A percentile compares a stretch with the other conserved stretches of the same genome.
Conservation (phyloP, 805 yeast genomes). For the Scheffersomyces coipomensis region DNA sequence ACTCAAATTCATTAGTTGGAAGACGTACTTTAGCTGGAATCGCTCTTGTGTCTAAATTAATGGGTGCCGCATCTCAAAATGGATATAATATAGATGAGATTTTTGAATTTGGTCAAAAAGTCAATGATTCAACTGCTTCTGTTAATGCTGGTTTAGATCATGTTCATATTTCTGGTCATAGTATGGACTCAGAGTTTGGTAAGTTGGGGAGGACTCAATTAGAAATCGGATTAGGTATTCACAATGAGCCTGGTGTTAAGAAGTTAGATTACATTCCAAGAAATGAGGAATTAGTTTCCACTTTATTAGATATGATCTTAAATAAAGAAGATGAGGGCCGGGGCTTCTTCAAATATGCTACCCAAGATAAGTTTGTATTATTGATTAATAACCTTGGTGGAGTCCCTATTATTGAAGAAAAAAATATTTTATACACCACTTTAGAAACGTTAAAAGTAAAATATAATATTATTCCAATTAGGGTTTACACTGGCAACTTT, state of each 20-base stretch:
- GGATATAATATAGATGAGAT: conserved; percentile 22
- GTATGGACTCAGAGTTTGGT: conserved; percentile 17
- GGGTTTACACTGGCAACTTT: conserved; percentile 32
- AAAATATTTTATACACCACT: conserved; percentile 22
- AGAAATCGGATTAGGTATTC: conserved; percentile 38
- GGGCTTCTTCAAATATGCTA: conserved; percentile 26
- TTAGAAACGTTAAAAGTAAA: conserved; percentile 17
- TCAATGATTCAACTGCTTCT: conserved; percentile 27
- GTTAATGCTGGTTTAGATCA: conserved; percentile 38
- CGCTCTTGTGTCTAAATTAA: conserved; percentile 25
- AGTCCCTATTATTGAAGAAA: conserved; percentile 29
- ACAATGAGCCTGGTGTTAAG: conserved; percentile 37
- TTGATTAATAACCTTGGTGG: conserved; percentile 39
- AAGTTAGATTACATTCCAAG: conserved; percentile 27
- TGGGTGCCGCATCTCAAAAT: conserved; percentile 29
- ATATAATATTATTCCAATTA: conserved; percentile 23
- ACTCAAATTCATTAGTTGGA: conserved; percentile 30
- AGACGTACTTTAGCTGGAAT: conserved; percentile 36
- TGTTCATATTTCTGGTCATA: conserved; percentile 35
- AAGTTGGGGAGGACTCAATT: conserved; percentile 23
- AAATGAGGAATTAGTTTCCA: conserved; percentile 27
- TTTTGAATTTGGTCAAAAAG: conserved; percentile 22
- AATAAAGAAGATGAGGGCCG: conserved; percentile 23
- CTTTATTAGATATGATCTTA: conserved; percentile 22
- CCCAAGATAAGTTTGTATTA: conserved; percentile 25